These are phyloP conservation scores for Eudorina sp. DNA, from an alignment of 139 green algal genomes.

Conservation along the genomic window DNA sequence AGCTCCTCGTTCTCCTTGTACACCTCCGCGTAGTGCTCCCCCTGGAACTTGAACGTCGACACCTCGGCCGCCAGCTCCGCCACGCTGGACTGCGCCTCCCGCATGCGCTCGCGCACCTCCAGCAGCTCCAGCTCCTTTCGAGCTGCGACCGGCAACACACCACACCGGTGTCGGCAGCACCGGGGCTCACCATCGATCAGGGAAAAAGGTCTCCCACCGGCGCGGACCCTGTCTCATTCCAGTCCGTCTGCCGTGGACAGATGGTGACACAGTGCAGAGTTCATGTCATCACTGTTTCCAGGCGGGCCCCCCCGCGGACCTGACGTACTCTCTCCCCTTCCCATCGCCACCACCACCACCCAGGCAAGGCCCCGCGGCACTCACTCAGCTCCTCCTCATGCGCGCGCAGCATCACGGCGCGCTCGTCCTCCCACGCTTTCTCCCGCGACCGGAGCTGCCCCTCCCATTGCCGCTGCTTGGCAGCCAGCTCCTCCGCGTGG, in stretches of 20 bases:
- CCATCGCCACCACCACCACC: not conserved
- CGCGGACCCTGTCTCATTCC: no score
- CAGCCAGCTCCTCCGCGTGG: not conserved
- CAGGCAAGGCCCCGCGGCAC: not conserved
- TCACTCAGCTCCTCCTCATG: slow-evolving; percentile 40
- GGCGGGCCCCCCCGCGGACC: no score
- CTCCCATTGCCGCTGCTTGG: not conserved
- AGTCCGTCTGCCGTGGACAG: no score
- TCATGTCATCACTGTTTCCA: no score
- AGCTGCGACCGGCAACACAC: not conserved
- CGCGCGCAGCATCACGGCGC: not conserved
- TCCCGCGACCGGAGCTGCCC: not conserved
- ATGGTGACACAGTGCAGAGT: no score
- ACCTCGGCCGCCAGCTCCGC: slow-evolving; percentile 41
- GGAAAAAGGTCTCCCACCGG: no score
- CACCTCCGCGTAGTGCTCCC: slow-evolving; percentile 39
- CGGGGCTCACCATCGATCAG: no score
- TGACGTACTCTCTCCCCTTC: no score
- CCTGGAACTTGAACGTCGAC: slow-evolving; percentile 16
- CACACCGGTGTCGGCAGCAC: no score
- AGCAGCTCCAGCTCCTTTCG: slow-evolving; percentile 43
- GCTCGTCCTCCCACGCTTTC: slow-evolving; percentile 38
- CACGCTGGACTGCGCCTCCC: slow-evolving; percentile 34
- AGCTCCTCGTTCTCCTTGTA: slow-evolving; percentile 45
- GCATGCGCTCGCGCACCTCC: slow-evolving; percentile 47